Base-by-base conservation (phyloP, 2,329 filamentous ascomycete species). In the Celoporthe dispersa region DNA sequence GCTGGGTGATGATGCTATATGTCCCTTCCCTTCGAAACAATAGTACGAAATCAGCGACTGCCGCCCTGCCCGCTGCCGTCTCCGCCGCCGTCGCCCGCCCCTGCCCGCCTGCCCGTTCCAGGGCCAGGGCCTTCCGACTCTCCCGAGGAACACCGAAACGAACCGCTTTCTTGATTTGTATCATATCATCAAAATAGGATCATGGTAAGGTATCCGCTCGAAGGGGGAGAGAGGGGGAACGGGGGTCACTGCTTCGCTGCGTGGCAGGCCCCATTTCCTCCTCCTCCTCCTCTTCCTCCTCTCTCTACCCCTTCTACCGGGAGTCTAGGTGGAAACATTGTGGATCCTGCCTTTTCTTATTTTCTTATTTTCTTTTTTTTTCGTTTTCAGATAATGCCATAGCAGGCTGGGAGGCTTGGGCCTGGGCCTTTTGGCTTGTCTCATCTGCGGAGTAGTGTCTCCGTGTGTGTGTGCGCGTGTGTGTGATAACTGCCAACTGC, bases 401-500 rank as follows among this genome's bases (percentile, higher is more conserved):
- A 5, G 25, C 53, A 57, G 25, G 9, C 9, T 28, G 51, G 51
- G 51, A 16, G 44, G 7, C 1, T 6, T 19, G 44, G 51, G 25
- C 5, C n/a, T 25, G 51, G 25, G 25, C 51, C 8, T 8, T 51
- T 16, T 33, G 31, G 4, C 2, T 31, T 57, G 53, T 57, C 53
- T 57, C 53, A 57, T 31, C 53, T 57, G 53, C 53, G 53, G 53
- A 57, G 25, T 57, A 57, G 53, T 31, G 53, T 28, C 53, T 57
- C 53, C 53, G 25, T 16, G 25, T 1, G 51, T 12, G 25, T 53
- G 14, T 16, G n/a, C n/a, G n/a, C n/a, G n/a, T n/a, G n/a, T n/a
- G n/a, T 28, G 16, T 48, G 44, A 48, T n/a, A 44, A 25, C 28
- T 31, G 53, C 28, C 44, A 19, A 48, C 44, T 48, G 14, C 16